These are phyloP conservation scores for Globisporangium abappressorium DNA, from an alignment of 352 stramenopile species.

Conservation along the genomic window DNA sequence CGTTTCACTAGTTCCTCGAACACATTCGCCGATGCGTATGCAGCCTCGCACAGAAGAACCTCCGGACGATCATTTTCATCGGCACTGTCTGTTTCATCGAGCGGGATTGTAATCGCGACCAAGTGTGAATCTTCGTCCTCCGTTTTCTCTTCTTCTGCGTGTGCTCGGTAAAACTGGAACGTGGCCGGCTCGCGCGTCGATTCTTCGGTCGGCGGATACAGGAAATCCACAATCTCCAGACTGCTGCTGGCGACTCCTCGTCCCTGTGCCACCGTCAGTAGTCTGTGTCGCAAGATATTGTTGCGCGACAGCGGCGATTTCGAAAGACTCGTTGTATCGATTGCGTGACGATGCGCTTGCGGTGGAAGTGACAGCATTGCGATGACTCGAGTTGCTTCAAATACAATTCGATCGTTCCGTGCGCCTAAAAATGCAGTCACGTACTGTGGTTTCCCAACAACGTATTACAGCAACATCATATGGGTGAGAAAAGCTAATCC, in stretches of 20 bases:
- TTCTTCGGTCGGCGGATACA: slow-evolving; percentile 20
- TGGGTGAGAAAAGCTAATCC: not conserved
- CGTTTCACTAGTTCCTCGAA: slow-evolving; percentile 58
- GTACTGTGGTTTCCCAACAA: slow-evolving; percentile 16
- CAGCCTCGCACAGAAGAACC: slow-evolving; percentile 7
- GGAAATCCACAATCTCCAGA: slow-evolving; percentile 67
- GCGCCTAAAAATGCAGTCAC: slow-evolving; percentile 46
- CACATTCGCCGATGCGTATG: slow-evolving; percentile 35
- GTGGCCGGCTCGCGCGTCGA: slow-evolving; percentile 17
- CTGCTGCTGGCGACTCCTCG: slow-evolving; percentile 42
- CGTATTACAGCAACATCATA: slow-evolving; percentile 11
- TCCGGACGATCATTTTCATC: slow-evolving; percentile 26
- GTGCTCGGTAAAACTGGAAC: slow-evolving; percentile 69
- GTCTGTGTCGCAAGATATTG: slow-evolving; percentile 39
- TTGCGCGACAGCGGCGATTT: slow-evolving; percentile 41
- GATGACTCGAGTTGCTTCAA: slow-evolving; percentile 67
- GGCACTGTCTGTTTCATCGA: slow-evolving; percentile 1
- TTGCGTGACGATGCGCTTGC: slow-evolving; percentile 63
- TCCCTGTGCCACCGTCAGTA: slow-evolving; percentile 55
- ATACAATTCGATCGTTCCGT: slow-evolving; percentile 61
- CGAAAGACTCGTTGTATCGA: slow-evolving; percentile 45
- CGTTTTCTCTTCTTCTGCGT: slow-evolving; percentile 22
- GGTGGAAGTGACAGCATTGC: slow-evolving; percentile 71
- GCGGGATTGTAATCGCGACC: slow-evolving; percentile 40
- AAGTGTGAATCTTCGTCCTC: slow-evolving; percentile 25